phyloP scores from a whole-genome alignment of 345 rosid species.

The Eutrema heterophyllum region DNA sequence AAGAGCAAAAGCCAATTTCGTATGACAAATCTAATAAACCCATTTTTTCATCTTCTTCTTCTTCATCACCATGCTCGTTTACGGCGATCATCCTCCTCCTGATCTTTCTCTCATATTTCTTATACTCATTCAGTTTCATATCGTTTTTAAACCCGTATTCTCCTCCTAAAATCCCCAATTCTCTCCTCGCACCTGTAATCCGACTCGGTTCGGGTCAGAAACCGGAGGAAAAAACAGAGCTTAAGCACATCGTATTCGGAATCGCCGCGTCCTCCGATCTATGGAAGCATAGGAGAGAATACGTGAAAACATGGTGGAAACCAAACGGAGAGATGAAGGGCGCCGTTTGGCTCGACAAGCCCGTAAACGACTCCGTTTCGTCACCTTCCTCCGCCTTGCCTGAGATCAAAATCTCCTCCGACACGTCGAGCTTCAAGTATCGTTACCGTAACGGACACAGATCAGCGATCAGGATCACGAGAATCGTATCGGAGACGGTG shows the following conservation, averaged over 20 bases:
- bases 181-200: constrained; percentile 21
- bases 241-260: constrained; percentile 65
- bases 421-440: constrained; percentile 60
- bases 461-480: constrained; percentile 72
- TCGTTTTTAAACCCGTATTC: constrained; percentile 39
- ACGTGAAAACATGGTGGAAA: constrained; percentile 69
- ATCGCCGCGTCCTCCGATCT: constrained; percentile 52
- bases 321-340: constrained; percentile 51
- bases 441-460: constrained; percentile 46
- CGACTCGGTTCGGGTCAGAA: constrained; percentile 31
- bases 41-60: background rate
- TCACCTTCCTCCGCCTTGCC: constrained; percentile 41
- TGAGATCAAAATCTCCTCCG: constrained; percentile 43
- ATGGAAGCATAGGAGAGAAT: constrained; percentile 56
- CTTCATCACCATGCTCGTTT: constrained; percentile 11
- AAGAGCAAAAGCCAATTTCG: constrained; percentile 1
- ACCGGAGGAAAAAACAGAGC: constrained; percentile 6
- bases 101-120: constrained; percentile 34
- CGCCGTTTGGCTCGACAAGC: constrained; percentile 60
- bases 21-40: constrained; percentile 24
- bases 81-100: constrained; percentile 32
- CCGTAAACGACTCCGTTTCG: constrained; percentile 1
- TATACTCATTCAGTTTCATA: constrained; percentile 45
- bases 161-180: constrained; percentile 10
- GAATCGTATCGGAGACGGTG: constrained; percentile 65